Base-by-base conservation (phyloP, 257 asterid species). In the Solanum medicagineum region DNA sequence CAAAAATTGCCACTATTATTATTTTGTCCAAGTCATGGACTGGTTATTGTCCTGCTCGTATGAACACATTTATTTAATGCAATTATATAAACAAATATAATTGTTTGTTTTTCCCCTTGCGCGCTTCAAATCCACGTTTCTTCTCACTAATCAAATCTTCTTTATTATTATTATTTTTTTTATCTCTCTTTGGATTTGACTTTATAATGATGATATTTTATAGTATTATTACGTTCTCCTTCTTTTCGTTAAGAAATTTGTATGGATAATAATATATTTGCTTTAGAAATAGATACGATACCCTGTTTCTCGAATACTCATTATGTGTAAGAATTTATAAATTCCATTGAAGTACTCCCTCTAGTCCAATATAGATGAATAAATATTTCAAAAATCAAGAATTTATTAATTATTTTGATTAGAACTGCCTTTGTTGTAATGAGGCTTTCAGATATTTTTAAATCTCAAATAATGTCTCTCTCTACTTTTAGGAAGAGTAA, bases 1-100 rank as follows among this genome's bases (percentile, higher is more conserved):
- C 66, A 86, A 83, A 83, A 36, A 77, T 26, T 82, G 84, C 69
- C 69, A 63, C 84, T 65, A 80, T 40, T 36, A 81, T 84, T 85
- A 81, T 73, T 87, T 87, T 89, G 36, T 56, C 81, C 75, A 83
- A 83, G 87, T 89, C 85, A 54, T 86, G 70, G 85, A 80, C 83
- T 89, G 20, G n/a, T 47, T 14, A 74, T 47, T 8, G 22, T 74
- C 81, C 42, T 14, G 22, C 81, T 47, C 12, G 13, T 74, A 7
- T 74, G 47, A 3, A 74, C 81, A 47, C 60, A 74, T 74, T 47
- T 3, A 74, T 47, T 47, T 74, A 47, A 47, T 13, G 81, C 42
- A 22, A 74, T 74, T 45, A 74, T 47, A n/a, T 59, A 59, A 20
- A 59, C 7, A 59, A 9, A n/a, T n/a, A n/a, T n/a, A n/a, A n/a